Conservation (phyloP, 768 basidiomycete species). For the Russula abietina region DNA sequence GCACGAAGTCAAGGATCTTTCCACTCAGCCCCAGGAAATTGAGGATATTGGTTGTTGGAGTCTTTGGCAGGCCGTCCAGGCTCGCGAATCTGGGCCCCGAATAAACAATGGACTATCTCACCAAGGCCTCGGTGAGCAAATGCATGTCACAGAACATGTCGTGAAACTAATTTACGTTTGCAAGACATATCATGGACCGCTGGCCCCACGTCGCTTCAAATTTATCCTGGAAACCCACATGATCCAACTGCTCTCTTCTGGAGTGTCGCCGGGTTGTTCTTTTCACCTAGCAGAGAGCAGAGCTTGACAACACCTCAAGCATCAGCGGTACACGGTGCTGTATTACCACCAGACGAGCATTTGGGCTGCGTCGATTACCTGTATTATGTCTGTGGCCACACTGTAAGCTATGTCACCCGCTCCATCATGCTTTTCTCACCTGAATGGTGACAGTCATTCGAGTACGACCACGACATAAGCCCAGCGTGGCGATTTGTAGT, state of each 20-base stretch:
- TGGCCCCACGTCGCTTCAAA: constrained; percentile 32
- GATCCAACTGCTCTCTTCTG: constrained; percentile 33
- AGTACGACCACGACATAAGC: constrained; percentile 31
- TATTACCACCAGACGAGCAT: constrained; percentile 35
- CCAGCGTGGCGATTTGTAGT: constrained; percentile 36
- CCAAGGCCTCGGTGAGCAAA: constrained; percentile 31
- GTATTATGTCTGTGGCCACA: constrained; percentile 35
- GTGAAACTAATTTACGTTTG: not conserved
- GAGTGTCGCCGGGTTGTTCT: constrained; percentile 33
- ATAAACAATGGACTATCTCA: constrained; percentile 27
- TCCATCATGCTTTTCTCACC: not conserved
- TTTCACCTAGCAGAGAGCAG: constrained; percentile 30
- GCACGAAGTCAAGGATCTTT: constrained; percentile 37
- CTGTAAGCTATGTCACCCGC: constrained; percentile 24
- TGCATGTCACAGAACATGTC: not conserved
- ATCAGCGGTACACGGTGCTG: constrained; percentile 27
- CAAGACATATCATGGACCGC: constrained; percentile 36
- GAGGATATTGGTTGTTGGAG: constrained; percentile 42
- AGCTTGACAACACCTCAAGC: constrained; percentile 27
- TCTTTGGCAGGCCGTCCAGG: constrained; percentile 36
- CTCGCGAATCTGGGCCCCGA: constrained; percentile 28
- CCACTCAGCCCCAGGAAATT: constrained; percentile 27
- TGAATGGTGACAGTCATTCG: constrained; percentile 28
- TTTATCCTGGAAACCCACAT: constrained; percentile 31
- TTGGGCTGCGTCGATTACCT: constrained; percentile 39